Conservation (phyloP, 345 rosid species). For the Crucihimalaya himalaica region DNA sequence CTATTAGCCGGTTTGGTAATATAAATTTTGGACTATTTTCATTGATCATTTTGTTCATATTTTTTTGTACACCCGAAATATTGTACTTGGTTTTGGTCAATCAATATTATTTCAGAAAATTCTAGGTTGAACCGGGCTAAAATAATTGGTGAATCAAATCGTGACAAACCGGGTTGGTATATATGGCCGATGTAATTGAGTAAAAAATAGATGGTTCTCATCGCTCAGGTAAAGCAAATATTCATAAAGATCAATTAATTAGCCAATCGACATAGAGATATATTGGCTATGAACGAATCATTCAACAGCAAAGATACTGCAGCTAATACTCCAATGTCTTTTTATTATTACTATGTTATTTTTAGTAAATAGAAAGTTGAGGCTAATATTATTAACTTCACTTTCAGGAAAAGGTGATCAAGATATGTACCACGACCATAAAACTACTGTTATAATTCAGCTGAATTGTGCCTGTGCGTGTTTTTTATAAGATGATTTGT, state of each 20-base stretch:
- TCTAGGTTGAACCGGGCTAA: neutral
- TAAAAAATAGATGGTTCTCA: neutral
- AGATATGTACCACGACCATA: neutral
- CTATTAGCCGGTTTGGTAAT: neutral
- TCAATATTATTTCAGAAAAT: neutral
- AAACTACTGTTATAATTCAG: neutral
- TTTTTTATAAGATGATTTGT: no score
- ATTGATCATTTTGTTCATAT: neutral
- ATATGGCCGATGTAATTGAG: neutral
- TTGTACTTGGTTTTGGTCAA: neutral
- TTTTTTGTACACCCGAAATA: neutral
- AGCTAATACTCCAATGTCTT: neutral
- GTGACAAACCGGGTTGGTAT: neutral
- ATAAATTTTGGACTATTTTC: neutral
- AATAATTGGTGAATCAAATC: neutral
- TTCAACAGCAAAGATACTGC: constrained; percentile 12
- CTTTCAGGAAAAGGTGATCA: neutral
- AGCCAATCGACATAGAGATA: constrained; percentile 1
- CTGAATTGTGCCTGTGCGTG: neutral
- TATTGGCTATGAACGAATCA: constrained; percentile 23
- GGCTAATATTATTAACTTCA: constrained; percentile 5
- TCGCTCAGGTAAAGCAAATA: neutral
- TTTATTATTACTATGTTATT: neutral
- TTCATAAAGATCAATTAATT: neutral
- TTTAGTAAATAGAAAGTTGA: neutral